Evolutionary conservation across 345 rosid genomes (phyloP).

Genomic region (Gossypium anomalum): DNA sequence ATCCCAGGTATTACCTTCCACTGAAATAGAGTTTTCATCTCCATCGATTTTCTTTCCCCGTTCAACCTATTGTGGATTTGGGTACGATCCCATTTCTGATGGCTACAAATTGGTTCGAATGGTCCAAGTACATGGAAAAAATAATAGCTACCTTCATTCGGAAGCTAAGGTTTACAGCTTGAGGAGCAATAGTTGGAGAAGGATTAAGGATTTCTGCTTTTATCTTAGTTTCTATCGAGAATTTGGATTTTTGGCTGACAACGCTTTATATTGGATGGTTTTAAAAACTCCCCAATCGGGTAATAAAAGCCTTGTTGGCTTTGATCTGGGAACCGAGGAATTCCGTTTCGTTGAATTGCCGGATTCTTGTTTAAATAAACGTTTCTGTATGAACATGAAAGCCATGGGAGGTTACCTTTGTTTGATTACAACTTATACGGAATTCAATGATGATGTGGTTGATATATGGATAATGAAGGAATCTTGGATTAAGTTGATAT

Average conservation of each 20-base stretch:
- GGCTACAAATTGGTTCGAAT: conserved; percentile 36
- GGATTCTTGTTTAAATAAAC: neutral
- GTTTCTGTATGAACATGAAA: conserved; percentile 27
- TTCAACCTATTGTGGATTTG: conserved; percentile 31
- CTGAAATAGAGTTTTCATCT: neutral
- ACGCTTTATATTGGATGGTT: conserved; percentile 39
- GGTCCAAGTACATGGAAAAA: conserved; percentile 23
- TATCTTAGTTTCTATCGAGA: conserved; percentile 24
- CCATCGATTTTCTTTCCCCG: too few species aligned
- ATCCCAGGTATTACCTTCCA: conserved; percentile 6
- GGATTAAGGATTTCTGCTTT: conserved; percentile 27
- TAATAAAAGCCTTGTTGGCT: conserved; percentile 20
- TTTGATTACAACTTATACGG: conserved; percentile 12
- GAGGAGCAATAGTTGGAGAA: conserved; percentile 35
- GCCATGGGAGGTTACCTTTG: conserved; percentile 26
- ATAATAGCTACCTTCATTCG: conserved; percentile 12
- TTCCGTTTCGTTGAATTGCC: conserved; percentile 24
- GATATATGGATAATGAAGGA: conserved; percentile 12
- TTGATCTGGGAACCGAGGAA: neutral
- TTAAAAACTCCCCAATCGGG: conserved; percentile 24
- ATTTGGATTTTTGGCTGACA: conserved; percentile 32
- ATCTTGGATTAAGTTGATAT: conserved; percentile 3
- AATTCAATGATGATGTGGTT: neutral
- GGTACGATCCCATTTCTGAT: conserved; percentile 27
- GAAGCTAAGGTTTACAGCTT: conserved; percentile 39